These are phyloP conservation scores for Coemansia sp. DNA, from an alignment of 192 early-diverging fungal species.

Conservation along the genomic window DNA sequence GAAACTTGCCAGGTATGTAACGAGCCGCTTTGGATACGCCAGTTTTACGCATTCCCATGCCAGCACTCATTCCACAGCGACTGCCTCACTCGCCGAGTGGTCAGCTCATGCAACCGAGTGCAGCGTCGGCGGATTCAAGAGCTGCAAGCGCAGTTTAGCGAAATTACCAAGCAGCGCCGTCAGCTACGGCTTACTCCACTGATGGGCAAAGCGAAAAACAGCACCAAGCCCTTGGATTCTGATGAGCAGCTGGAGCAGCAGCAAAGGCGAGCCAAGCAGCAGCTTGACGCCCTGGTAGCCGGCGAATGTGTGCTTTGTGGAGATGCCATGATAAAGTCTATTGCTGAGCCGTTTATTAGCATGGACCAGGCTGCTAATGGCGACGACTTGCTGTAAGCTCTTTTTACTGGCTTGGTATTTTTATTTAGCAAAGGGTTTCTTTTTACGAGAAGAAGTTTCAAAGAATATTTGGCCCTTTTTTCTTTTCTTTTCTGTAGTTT, in stretches of 20 bases:
- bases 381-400: too few species aligned
- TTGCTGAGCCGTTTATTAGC: conserved; percentile 77
- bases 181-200: conserved; percentile 37
- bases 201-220: conserved; percentile 7
- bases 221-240: conserved; percentile 13
- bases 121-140: conserved; percentile 51
- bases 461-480: too few species aligned
- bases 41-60: conserved; percentile 95
- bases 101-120: conserved; percentile 40
- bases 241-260: conserved; percentile 52
- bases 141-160: conserved; percentile 39
- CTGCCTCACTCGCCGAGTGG: conserved; percentile 75
- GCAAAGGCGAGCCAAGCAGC: conserved; percentile 53
- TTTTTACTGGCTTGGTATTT: too few species aligned
- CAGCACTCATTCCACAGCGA: conserved; percentile 93
- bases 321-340: conserved; percentile 89
- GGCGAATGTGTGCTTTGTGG: conserved; percentile 94
- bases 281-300: conserved; percentile 74
- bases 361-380: conserved; percentile 8
- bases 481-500: too few species aligned
- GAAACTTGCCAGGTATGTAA: conserved; percentile 81
- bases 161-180: conserved; percentile 37
- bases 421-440: too few species aligned
- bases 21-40: conserved; percentile 73
- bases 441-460: too few species aligned